Evolutionary conservation across 192 early-diverging fungal genomes (phyloP), one percentile per base, ranked within the genome.

Genomic region (Cladochytrium replicatum): DNA sequence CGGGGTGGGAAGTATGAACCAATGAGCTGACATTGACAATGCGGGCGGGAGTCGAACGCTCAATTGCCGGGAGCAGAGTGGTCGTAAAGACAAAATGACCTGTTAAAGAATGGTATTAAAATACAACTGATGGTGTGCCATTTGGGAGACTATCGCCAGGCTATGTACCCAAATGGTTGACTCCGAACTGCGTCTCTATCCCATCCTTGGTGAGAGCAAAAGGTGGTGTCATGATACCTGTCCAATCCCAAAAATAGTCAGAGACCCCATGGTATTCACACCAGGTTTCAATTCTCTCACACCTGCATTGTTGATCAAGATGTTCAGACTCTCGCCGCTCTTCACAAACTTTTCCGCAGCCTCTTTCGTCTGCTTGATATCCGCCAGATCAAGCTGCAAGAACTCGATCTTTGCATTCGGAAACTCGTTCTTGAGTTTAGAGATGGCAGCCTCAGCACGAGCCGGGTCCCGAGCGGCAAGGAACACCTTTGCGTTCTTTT

Each of bases 121-220:
- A n/a, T n/a, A n/a, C n/a, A n/a, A n/a, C n/a, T n/a, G n/a, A n/a
- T n/a, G n/a, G n/a, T n/a, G n/a, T n/a, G n/a, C n/a, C n/a, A n/a
- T n/a, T n/a, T n/a, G n/a, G n/a, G n/a, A n/a, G n/a, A n/a, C n/a
- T n/a, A 37, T 68, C 68, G n/a, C n/a, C n/a, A n/a, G n/a, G n/a
- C n/a, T n/a, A n/a, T n/a, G n/a, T n/a, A 19, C 67, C 79, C 1
- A 82, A 45, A 52, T 81, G 76, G 46, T 74, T 78, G 21, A 58
- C 54, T 3, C 61, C 74, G 27, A 82, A 66, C 51, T 80, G 78
- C n/a, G 58, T 56, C 54, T 80, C 77, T 29, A 67, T 51, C n/a
- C 77, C 76, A 27, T 82, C 69, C n/a, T 57, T 54, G 17, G 68
- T 63, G 1, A 58, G 45, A 6, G 15, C 37, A 32, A 57, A 55